Conservation (phyloP, 768 basidiomycete species). For the Sarcodon aspratus region DNA sequence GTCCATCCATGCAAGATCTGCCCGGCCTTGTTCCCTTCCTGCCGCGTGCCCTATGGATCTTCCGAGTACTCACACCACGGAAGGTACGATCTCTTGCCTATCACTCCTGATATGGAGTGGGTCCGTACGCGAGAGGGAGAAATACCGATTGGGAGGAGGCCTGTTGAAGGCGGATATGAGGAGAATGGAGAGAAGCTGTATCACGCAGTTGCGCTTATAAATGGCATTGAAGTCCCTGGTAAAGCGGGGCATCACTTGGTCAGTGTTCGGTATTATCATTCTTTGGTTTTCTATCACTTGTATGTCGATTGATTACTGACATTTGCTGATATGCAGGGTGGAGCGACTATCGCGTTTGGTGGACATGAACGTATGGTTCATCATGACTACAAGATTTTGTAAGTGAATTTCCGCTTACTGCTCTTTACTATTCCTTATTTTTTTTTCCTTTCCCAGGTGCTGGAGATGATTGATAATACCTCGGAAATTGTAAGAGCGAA, state of each 20-base stretch:
- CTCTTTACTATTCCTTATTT: slow-evolving; percentile 23
- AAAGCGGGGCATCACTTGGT: slow-evolving; percentile 67
- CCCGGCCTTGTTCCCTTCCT: slow-evolving; percentile 36
- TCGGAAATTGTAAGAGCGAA: background rate
- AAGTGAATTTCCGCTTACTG: slow-evolving; percentile 15
- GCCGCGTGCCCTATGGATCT: slow-evolving; percentile 54
- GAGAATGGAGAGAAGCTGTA: slow-evolving; percentile 55
- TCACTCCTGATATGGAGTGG: slow-evolving; percentile 64
- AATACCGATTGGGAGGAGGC: slow-evolving; percentile 43
- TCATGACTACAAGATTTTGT: slow-evolving; percentile 34
- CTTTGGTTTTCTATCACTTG: background rate
- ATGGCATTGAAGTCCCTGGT: slow-evolving; percentile 51
- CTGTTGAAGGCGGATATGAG: slow-evolving; percentile 70
- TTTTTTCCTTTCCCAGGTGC: slow-evolving; percentile 4
- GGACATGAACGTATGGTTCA: slow-evolving; percentile 25
- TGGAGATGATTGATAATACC: slow-evolving; percentile 4
- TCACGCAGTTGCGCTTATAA: slow-evolving; percentile 46
- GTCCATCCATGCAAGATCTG: slow-evolving; percentile 83
- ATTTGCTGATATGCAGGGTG: slow-evolving; percentile 18
- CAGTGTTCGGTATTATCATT: slow-evolving; percentile 7
- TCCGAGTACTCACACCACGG: slow-evolving; percentile 48
- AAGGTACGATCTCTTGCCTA: slow-evolving; percentile 67
- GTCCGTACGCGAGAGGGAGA: slow-evolving; percentile 49
- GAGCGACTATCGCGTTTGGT: slow-evolving; percentile 28
- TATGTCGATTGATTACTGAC: too few relatives aligned